Evolutionary conservation across 2,329 filamentous ascomycete species (phyloP).

Genomic region (Colletotrichum zoysiae): DNA sequence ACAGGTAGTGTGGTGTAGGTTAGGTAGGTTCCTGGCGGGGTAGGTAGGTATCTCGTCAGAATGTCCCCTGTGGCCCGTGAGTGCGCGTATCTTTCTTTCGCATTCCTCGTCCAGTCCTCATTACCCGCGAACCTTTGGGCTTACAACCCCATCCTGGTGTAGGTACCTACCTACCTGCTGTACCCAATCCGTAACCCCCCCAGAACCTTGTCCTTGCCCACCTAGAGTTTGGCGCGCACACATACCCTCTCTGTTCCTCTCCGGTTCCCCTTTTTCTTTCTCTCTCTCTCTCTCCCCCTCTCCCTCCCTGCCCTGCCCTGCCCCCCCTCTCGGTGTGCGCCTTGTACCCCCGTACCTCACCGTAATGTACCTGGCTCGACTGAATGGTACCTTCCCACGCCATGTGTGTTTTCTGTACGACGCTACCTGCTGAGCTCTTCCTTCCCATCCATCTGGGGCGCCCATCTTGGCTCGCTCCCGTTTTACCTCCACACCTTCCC

Average conservation of each 20-base stretch:
- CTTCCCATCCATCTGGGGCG: slow-evolving; percentile 34
- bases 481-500: slow-evolving; percentile 38
- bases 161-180: too few species aligned
- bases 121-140: slow-evolving; percentile 16
- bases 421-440: background rate
- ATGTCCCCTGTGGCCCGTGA: slow-evolving; percentile 1
- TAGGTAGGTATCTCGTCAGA: slow-evolving; percentile 1
- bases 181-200: background rate
- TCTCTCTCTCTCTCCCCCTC: too few species aligned
- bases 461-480: slow-evolving; percentile 40
- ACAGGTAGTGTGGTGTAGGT: background rate
- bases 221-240: background rate
- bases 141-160: slow-evolving; percentile 11
- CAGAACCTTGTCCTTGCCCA: background rate
- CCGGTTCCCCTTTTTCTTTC: background rate
- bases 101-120: slow-evolving; percentile 22
- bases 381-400: background rate
- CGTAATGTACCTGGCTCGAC: background rate
- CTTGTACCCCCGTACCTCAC: slow-evolving; percentile 1
- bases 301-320: too few species aligned
- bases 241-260: slow-evolving; percentile 1
- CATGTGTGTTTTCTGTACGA: slow-evolving; percentile 3
- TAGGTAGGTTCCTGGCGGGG: background rate
- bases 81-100: slow-evolving; percentile 21
- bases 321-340: background rate